Conservation (phyloP, 2,329 filamentous ascomycete species). For the Boeremia exigua region DNA sequence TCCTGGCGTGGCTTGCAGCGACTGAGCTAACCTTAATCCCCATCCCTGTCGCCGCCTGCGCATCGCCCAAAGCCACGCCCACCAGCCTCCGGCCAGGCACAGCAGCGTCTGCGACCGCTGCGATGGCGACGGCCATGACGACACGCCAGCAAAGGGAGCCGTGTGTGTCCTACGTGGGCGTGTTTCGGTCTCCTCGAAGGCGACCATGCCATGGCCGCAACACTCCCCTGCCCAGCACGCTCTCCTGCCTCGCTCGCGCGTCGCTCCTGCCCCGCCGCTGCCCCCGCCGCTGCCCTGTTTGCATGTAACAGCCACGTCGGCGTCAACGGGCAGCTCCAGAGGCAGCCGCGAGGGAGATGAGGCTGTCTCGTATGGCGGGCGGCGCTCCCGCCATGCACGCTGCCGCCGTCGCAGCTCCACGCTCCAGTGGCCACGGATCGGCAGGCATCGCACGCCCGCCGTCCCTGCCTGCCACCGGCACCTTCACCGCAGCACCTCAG, state of each 20-base stretch:
- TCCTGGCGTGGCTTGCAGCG: constrained; percentile 49
- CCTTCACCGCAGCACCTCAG: not conserved
- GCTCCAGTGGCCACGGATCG: not conserved
- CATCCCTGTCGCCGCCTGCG: constrained; percentile 38
- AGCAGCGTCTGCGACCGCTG: constrained; percentile 17
- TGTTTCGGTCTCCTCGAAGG: constrained; percentile 19
- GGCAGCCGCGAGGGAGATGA: constrained; percentile 11
- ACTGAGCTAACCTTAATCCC: constrained; percentile 37
- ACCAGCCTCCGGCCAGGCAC: constrained; percentile 30
- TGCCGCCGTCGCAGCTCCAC: not conserved
- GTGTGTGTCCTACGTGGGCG: constrained; percentile 30
- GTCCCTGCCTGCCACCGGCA: constrained; percentile 18
- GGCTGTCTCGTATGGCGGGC: constrained; percentile 7
- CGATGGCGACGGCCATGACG: constrained; percentile 18
- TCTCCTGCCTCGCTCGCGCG: constrained; percentile 18
- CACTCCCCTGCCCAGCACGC: constrained; percentile 13
- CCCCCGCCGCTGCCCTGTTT: constrained; percentile 25
- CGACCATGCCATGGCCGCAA: constrained; percentile 14
- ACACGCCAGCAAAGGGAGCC: constrained; percentile 25
- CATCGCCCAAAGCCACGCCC: constrained; percentile 38
- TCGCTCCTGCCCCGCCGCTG: constrained; percentile 24
- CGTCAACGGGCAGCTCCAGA: constrained; percentile 22
- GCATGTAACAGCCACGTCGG: constrained; percentile 17
- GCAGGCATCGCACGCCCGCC: not conserved
- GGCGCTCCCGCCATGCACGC: constrained; percentile 8